These are phyloP conservation scores for Novymonas esmeraldas DNA, from an alignment of 208 protist species.

Conservation along the genomic window DNA sequence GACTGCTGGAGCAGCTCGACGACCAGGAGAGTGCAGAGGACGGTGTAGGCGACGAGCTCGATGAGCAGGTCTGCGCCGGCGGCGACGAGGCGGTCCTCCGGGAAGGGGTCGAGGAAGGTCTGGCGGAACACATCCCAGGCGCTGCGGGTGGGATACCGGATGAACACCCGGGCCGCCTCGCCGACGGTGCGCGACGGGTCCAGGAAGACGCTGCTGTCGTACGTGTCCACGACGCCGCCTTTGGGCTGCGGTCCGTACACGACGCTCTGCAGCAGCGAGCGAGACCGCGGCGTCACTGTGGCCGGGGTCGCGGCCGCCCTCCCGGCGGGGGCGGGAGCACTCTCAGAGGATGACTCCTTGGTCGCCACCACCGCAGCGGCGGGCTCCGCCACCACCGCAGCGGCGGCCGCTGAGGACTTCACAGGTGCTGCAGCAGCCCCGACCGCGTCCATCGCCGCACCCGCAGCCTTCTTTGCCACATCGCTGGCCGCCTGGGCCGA, in stretches of 20 bases:
- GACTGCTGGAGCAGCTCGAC: conserved; percentile 68
- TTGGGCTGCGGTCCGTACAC: conserved; percentile 57
- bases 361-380: neutral
- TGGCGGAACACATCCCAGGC: conserved; percentile 74
- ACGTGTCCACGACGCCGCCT: conserved; percentile 38
- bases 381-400: too few species aligned
- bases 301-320: conserved; percentile 8
- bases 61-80: conserved; percentile 81
- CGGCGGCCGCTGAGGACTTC: neutral
- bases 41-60: conserved; percentile 74
- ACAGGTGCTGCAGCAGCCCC: neutral
- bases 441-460: conserved; percentile 17
- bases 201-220: conserved; percentile 59
- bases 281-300: conserved; percentile 69
- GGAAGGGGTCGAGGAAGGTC: conserved; percentile 69
- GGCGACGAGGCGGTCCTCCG: conserved; percentile 72
- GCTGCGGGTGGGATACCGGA: conserved; percentile 67
- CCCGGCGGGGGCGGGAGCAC: neutral
- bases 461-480: conserved; percentile 20
- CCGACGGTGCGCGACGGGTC: conserved; percentile 47
- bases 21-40: conserved; percentile 64
- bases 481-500: conserved; percentile 10
- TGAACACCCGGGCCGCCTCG: conserved; percentile 69
- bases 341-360: neutral
- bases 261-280: conserved; percentile 63